Percentiles rank a stretch among this genome's conserved stretches.
phyloP scores from a whole-genome alignment of 352 stramenopile genomes.

The Elongisporangium prolatum region DNA sequence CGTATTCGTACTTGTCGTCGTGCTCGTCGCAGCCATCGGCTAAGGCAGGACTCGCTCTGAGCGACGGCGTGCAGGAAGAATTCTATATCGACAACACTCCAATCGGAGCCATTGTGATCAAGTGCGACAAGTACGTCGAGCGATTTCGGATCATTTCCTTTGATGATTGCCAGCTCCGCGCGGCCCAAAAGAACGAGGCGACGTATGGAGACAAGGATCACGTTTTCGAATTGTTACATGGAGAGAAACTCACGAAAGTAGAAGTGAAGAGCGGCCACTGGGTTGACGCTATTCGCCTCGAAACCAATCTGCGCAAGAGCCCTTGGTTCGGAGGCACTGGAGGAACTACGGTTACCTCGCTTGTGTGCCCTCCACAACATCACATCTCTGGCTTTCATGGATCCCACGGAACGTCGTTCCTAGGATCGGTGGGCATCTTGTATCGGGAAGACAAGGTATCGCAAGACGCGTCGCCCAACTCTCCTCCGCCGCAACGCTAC shows the following conservation, averaged over 20 bases:
- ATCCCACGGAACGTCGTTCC: constrained; percentile 21
- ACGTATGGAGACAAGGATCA: constrained; percentile 31
- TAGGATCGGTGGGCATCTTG: constrained; percentile 30
- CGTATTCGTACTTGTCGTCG: neutral
- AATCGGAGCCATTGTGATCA: constrained; percentile 27
- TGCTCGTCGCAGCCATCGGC: neutral
- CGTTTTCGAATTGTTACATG: constrained; percentile 35
- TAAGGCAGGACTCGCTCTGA: constrained; percentile 10
- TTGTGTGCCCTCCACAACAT: constrained; percentile 22
- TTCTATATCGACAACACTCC: constrained; percentile 5
- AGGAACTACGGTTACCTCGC: constrained; percentile 13
- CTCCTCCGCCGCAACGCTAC: neutral
- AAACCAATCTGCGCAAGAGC: constrained; percentile 35
- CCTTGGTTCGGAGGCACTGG: constrained; percentile 43
- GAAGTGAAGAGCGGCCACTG: constrained; percentile 45
- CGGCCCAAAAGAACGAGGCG: constrained; percentile 1
- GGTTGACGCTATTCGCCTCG: constrained; percentile 45
- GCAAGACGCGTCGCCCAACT: neutral
- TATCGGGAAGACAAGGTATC: constrained; percentile 11
- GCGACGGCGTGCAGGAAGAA: constrained; percentile 11
- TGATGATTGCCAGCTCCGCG: constrained; percentile 13
- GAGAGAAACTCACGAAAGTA: constrained; percentile 32
- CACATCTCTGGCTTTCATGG: constrained; percentile 39
- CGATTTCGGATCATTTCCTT: constrained; percentile 20
- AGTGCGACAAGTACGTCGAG: constrained; percentile 33